Percentiles rank a stretch among this genome's conserved stretches.
phyloP scores from a whole-genome alignment of 1,139 yeast species.

The Yamadazyma taylorii region DNA sequence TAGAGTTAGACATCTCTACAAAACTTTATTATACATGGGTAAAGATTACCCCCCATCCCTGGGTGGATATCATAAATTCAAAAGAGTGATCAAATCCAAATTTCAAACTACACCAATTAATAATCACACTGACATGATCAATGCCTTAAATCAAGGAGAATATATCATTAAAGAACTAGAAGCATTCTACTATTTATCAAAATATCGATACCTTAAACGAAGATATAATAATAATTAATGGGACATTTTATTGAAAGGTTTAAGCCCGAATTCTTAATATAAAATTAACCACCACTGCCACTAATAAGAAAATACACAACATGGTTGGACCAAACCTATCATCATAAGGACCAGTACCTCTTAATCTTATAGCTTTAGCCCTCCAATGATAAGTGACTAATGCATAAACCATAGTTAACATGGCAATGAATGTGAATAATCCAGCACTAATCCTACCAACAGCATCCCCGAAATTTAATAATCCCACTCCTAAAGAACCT shows the following conservation, averaged over 20 bases:
- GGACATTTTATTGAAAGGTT: conserved; percentile 2
- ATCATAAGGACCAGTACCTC: conserved; percentile 98
- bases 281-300: conserved; percentile 92
- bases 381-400: conserved; percentile 98
- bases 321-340: conserved; percentile 99
- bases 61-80: conserved; percentile 30
- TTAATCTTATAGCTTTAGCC: conserved; percentile 95
- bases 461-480: conserved; percentile 92
- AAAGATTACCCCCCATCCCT: conserved; percentile 34
- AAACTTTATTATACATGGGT: conserved; percentile 35
- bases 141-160: conserved; percentile 33
- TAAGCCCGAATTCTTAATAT: conserved; percentile 71
- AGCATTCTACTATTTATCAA: conserved; percentile 28
- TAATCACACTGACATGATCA: conserved; percentile 19
- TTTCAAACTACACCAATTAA: conserved; percentile 20
- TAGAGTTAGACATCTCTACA: conserved; percentile 30
- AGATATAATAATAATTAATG: conserved; percentile 25
- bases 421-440: conserved; percentile 87
- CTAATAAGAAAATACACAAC: conserved; percentile 87
- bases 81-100: conserved; percentile 18
- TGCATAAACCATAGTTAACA: conserved; percentile 97
- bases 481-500: conserved; percentile 95
- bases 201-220: conserved; percentile 36
- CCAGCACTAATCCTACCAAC: conserved; percentile 94
- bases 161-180: conserved; percentile 35